A percentile compares a stretch with the other conserved stretches of the same genome.
phyloP scores from a whole-genome alignment of 2,329 filamentous ascomycete species.

The Colletotrichum shisoi region DNA sequence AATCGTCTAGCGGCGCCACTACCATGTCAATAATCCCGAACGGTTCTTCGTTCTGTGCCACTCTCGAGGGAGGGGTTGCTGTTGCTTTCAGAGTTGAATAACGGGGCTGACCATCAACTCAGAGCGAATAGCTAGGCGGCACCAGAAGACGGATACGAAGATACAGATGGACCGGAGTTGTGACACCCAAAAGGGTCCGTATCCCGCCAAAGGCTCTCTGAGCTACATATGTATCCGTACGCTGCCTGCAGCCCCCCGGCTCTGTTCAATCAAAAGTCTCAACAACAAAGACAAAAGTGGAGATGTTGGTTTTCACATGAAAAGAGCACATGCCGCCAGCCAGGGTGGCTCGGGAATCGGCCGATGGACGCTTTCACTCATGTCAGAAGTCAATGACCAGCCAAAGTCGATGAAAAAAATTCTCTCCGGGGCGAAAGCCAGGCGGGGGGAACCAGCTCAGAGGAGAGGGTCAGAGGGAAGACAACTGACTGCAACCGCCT shows the following conservation, averaged over 20 bases:
- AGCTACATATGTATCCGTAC: background rate
- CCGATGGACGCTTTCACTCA: conserved; percentile 31
- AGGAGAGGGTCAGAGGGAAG: background rate
- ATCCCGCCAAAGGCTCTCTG: conserved; percentile 5
- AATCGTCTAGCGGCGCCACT: background rate
- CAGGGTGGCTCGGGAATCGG: conserved; percentile 31
- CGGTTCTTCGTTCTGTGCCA: background rate
- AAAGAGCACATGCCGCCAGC: conserved; percentile 23
- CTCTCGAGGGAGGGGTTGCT: background rate
- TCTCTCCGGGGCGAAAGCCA: background rate
- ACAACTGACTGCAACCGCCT: conserved; percentile 1
- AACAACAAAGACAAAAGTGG: conserved; percentile 37
- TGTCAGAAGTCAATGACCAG: conserved; percentile 2
- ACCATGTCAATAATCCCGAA: background rate
- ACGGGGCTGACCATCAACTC: background rate
- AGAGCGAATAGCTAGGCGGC: conserved; percentile 25
- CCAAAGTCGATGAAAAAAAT: conserved; percentile 12
- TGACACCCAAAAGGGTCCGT: conserved; percentile 3
- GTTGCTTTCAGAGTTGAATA: background rate
- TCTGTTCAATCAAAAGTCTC: conserved; percentile 31
- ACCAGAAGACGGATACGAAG: conserved; percentile 33
- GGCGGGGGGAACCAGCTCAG: background rate
- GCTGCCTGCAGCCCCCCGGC: conserved; percentile 8
- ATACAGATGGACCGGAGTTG: conserved; percentile 13
- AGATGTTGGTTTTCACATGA: conserved; percentile 34